These are phyloP conservation scores for Pisolithus thermaeus DNA, from an alignment of 1,284 basidiomycete species.

Conservation along the genomic window DNA sequence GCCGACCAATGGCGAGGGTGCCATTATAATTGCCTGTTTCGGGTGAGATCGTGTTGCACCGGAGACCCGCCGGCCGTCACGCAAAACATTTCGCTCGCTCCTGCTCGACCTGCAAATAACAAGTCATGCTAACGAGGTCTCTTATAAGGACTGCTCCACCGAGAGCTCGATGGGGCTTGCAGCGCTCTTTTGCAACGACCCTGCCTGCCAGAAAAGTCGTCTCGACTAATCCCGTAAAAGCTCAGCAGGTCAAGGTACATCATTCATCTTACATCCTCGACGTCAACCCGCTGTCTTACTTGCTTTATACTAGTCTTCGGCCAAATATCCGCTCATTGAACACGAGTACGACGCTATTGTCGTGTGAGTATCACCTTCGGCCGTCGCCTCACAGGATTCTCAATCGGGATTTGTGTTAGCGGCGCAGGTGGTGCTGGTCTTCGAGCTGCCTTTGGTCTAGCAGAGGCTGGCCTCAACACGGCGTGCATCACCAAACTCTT, in stretches of 20 bases:
- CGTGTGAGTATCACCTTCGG: slow-evolving; percentile 59
- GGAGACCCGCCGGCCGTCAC: background rate
- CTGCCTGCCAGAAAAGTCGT: slow-evolving; percentile 56
- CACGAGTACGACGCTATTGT: slow-evolving; percentile 97
- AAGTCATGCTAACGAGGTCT: slow-evolving; percentile 13
- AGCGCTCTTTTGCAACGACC: slow-evolving; percentile 60
- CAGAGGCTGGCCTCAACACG: slow-evolving; percentile 97
- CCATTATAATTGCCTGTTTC: slow-evolving; percentile 12
- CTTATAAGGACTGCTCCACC: slow-evolving; percentile 38
- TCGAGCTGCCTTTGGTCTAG: slow-evolving; percentile 97
- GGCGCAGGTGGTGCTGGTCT: slow-evolving; percentile 98
- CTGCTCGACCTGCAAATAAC: background rate
- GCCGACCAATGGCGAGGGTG: background rate
- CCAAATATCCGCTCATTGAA: slow-evolving; percentile 94
- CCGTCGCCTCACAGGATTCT: slow-evolving; percentile 2
- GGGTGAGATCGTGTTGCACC: slow-evolving; percentile 1
- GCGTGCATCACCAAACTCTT: slow-evolving; percentile 99
- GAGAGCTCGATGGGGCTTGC: slow-evolving; percentile 41
- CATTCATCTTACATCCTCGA: slow-evolving; percentile 6
- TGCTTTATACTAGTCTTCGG: slow-evolving; percentile 49
- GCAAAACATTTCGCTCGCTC: background rate
- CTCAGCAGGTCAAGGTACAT: slow-evolving; percentile 74
- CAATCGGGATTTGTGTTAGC: slow-evolving; percentile 36
- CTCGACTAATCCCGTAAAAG: slow-evolving; percentile 74
- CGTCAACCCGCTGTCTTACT: slow-evolving; percentile 11